phyloP scores from a whole-genome alignment of 805 yeast species.

The Myxozyma monticola region DNA sequence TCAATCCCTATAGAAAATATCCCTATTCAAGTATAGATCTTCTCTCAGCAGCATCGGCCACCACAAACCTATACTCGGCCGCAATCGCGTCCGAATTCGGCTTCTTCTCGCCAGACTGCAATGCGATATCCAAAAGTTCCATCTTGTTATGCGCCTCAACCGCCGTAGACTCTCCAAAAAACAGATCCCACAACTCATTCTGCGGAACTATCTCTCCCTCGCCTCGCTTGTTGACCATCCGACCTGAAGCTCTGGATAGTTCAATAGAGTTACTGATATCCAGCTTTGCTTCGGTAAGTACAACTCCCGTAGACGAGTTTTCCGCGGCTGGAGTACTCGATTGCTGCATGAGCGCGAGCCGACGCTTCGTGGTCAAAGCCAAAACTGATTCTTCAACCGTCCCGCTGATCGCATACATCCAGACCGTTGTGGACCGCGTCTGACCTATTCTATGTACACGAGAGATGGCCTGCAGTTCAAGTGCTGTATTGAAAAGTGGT shows the following conservation, averaged over 20 bases:
- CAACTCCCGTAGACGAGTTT: slow-evolving; percentile 3
- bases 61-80: slow-evolving; percentile 13
- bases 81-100: slow-evolving; percentile 1
- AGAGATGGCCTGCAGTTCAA: slow-evolving; percentile 89
- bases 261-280: slow-evolving; percentile 57
- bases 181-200: slow-evolving; percentile 63
- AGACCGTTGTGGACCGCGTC: slow-evolving; percentile 72
- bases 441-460: slow-evolving; percentile 94
- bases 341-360: slow-evolving; percentile 45
- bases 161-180: slow-evolving; percentile 43
- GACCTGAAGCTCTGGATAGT: slow-evolving; percentile 52
- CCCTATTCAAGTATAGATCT: not conserved
- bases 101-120: slow-evolving; percentile 3
- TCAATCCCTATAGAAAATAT: too few species aligned
- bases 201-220: slow-evolving; percentile 62
- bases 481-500: slow-evolving; percentile 82
- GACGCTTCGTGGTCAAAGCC: slow-evolving; percentile 60
- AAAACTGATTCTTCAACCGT: slow-evolving; percentile 90
- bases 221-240: slow-evolving; percentile 48
- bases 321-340: too few species aligned
- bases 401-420: slow-evolving; percentile 83
- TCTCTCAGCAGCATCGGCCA: slow-evolving; percentile 20
- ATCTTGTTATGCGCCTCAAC: slow-evolving; percentile 7
- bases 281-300: slow-evolving; percentile 31
- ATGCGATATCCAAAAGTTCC: slow-evolving; percentile 10